Conservation (phyloP, 1,139 yeast genomes). For the Keqinozyma sinolaborantium region DNA sequence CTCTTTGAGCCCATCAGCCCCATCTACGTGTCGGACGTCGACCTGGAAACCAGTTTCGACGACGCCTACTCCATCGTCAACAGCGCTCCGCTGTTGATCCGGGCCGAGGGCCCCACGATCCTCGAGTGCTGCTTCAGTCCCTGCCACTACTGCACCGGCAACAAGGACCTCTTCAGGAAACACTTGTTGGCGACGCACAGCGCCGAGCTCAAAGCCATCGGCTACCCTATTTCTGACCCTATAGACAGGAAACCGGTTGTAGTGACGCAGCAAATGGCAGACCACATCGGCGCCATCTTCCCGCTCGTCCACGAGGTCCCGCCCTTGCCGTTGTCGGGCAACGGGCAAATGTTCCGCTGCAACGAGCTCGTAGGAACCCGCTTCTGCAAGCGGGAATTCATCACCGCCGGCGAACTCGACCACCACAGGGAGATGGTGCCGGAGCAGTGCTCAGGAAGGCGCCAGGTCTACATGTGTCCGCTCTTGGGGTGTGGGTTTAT, state of each 20-base stretch:
- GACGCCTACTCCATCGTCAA: slow-evolving; percentile 25
- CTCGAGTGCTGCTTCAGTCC: slow-evolving; percentile 27
- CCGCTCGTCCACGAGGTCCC: slow-evolving; percentile 26
- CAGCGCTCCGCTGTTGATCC: slow-evolving; percentile 12
- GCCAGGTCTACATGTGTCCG: slow-evolving; percentile 37
- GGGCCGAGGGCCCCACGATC: slow-evolving; percentile 6
- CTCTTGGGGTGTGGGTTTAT: slow-evolving; percentile 39
- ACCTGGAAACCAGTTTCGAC: slow-evolving; percentile 11
- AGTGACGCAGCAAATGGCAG: slow-evolving; percentile 7
- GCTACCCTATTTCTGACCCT: slow-evolving; percentile 28
- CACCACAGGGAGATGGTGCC: slow-evolving; percentile 18
- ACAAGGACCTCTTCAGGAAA: slow-evolving; percentile 22
- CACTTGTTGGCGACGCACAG: slow-evolving; percentile 30
- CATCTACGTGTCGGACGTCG: slow-evolving; percentile 3
- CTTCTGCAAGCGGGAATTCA: slow-evolving; percentile 12
- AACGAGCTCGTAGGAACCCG: slow-evolving; percentile 5
- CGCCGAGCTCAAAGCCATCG: slow-evolving; percentile 20
- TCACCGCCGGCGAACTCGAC: slow-evolving; percentile 13
- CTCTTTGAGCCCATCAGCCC: background rate
- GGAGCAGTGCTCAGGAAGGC: slow-evolving; percentile 21
- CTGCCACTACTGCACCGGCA: slow-evolving; percentile 32
- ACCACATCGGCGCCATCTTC: slow-evolving; percentile 17
- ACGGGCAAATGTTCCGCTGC: slow-evolving; percentile 18
- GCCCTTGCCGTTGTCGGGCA: slow-evolving; percentile 19
- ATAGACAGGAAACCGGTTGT: slow-evolving; percentile 1